phyloP scores from a whole-genome alignment of 768 basidiomycete genomes.

The Pholiota molesta region DNA sequence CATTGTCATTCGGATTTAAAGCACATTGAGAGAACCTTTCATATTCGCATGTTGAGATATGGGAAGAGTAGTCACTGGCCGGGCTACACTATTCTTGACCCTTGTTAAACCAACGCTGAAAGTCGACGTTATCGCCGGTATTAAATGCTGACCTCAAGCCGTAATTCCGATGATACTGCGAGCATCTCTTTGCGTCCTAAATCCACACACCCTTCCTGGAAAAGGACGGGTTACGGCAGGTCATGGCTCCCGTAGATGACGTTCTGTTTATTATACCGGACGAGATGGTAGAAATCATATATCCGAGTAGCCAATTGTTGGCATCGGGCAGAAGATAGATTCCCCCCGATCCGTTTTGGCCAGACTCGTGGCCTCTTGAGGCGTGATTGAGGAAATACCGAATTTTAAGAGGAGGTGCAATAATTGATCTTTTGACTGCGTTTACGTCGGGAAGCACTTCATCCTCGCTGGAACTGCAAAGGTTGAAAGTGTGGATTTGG shows the following conservation, averaged over 20 bases:
- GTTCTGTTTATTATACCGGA: neutral
- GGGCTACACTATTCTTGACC: too few relatives aligned
- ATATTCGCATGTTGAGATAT: too few relatives aligned
- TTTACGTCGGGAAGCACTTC: neutral
- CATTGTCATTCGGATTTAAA: too few relatives aligned
- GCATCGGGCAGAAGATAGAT: neutral
- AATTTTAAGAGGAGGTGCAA: constrained; percentile 4
- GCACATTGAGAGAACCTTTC: too few relatives aligned
- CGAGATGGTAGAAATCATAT: neutral
- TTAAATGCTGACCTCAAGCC: too few relatives aligned
- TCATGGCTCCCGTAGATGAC: neutral
- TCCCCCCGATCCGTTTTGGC: neutral
- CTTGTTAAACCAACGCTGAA: too few relatives aligned
- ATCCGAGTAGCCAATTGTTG: neutral
- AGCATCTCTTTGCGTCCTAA: neutral
- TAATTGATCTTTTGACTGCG: neutral
- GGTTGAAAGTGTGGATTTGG: neutral
- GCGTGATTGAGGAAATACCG: neutral
- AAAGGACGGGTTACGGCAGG: neutral
- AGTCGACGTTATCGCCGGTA: too few relatives aligned
- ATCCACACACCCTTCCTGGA: neutral
- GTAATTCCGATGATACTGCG: neutral
- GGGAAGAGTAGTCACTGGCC: too few relatives aligned
- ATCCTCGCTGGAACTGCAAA: neutral
- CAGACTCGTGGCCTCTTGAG: neutral